These are phyloP conservation scores for Sclerotinia subarctica DNA, from an alignment of 2,329 filamentous ascomycete genomes.

Conservation along the genomic window DNA sequence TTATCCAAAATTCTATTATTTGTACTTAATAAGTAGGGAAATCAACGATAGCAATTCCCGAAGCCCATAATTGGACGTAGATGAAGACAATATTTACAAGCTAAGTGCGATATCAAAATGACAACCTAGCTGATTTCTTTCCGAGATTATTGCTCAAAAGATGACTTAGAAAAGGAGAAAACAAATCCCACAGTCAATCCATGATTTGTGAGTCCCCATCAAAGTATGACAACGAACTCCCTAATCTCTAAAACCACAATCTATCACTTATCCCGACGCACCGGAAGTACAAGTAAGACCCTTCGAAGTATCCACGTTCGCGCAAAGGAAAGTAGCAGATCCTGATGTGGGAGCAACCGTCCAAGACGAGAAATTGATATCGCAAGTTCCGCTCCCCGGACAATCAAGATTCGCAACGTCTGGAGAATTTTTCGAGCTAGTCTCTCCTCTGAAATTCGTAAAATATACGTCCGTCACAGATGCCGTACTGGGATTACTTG, in stretches of 20 bases:
- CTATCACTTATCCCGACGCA: slow-evolving; percentile 37
- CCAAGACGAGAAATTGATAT: slow-evolving; percentile 39
- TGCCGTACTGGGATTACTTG: slow-evolving; percentile 39
- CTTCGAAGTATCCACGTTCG: slow-evolving; percentile 37
- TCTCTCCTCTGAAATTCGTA: slow-evolving; percentile 42
- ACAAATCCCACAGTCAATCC: neutral
- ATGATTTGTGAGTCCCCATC: neutral
- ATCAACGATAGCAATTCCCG: neutral
- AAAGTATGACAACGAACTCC: neutral
- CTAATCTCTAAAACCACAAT: neutral
- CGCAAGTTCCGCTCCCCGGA: slow-evolving; percentile 41
- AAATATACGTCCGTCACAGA: slow-evolving; percentile 40
- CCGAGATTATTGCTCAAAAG: neutral
- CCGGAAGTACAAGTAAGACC: slow-evolving; percentile 40
- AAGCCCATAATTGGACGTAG: too few relatives aligned
- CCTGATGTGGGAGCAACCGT: slow-evolving; percentile 39
- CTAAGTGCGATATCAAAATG: neutral
- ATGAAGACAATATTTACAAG: neutral
- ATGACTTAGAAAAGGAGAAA: neutral
- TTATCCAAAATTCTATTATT: neutral
- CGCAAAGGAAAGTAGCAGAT: slow-evolving; percentile 39
- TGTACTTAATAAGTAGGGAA: neutral
- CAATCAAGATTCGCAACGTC: slow-evolving; percentile 42
- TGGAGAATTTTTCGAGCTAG: slow-evolving; percentile 40
- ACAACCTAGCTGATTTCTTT: neutral